phyloP scores from a whole-genome alignment of 1,284 basidiomycete species.

The Cryptococcus sp. region DNA sequence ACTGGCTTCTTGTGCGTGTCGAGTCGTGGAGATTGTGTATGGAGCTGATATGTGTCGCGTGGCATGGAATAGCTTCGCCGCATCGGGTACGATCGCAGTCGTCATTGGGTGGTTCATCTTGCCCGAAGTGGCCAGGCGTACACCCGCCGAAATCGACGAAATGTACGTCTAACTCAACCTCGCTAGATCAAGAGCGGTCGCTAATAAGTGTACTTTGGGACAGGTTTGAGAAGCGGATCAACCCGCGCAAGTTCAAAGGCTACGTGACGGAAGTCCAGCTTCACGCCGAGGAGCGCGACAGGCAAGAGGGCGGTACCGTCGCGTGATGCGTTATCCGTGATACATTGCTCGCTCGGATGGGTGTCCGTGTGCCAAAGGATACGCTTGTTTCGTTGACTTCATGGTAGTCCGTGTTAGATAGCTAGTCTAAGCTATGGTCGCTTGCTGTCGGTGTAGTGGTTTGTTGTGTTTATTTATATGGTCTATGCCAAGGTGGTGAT shows the following conservation, averaged over 20 bases:
- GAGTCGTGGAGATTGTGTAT: constrained; percentile 2
- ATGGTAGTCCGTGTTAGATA: too few species aligned
- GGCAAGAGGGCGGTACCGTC: background rate
- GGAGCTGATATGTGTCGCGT: background rate
- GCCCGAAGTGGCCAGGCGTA: constrained; percentile 29
- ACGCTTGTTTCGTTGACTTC: too few species aligned
- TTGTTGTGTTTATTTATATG: too few species aligned
- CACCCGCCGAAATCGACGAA: constrained; percentile 33
- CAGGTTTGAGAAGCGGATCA: constrained; percentile 27
- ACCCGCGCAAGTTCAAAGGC: constrained; percentile 27
- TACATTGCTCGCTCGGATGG: too few species aligned
- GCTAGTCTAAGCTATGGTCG: too few species aligned
- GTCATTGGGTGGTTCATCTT: constrained; percentile 34
- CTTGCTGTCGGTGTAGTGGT: too few species aligned
- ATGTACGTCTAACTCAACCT: constrained; percentile 11
- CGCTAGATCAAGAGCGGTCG: background rate
- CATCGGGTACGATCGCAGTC: constrained; percentile 23
- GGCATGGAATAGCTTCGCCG: constrained; percentile 22
- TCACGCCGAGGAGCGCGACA: constrained; percentile 1
- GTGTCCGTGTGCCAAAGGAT: too few species aligned
- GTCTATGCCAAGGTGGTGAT: too few species aligned
- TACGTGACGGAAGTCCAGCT: constrained; percentile 34
- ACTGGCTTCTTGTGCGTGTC: constrained; percentile 25
- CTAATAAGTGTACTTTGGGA: background rate
- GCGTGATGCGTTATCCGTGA: background rate